Conservation (phyloP, 768 basidiomycete genomes). For the Boletus rubropictus region DNA sequence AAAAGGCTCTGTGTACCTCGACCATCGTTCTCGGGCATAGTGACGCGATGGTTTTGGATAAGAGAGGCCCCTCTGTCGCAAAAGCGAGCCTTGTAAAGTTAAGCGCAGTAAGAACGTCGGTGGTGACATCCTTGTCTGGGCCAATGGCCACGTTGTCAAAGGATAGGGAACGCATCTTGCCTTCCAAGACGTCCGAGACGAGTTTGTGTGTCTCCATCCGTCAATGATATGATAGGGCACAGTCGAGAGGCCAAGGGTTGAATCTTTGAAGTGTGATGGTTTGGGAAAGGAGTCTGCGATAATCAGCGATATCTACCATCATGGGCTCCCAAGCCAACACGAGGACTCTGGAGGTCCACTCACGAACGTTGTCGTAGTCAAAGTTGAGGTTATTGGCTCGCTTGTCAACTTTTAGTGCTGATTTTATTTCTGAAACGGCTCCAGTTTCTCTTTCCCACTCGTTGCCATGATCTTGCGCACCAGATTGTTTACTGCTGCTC, state of each 20-base stretch:
- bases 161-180: constrained; percentile 35
- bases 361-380: not conserved
- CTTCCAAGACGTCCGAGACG: constrained; percentile 13
- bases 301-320: not conserved
- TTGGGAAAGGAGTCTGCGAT: constrained; percentile 6
- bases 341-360: not conserved
- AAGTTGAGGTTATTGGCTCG: not conserved
- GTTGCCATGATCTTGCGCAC: no score
- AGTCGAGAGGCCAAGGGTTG: not conserved
- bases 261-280: not conserved
- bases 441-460: no score
- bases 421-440: no score
- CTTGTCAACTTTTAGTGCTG: no score
- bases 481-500: no score
- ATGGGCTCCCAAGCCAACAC: not conserved
- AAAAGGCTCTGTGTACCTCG: constrained; percentile 10
- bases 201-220: constrained; percentile 11
- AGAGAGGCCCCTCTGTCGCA: not conserved
- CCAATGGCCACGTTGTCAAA: constrained; percentile 41
- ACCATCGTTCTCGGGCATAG: constrained; percentile 14
- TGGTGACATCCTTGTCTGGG: constrained; percentile 25
- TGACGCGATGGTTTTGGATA: constrained; percentile 9
- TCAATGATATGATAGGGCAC: not conserved
- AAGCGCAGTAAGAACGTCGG: constrained; percentile 53
- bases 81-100: constrained; percentile 53